These are phyloP conservation scores for Heliamphora exappendiculata DNA, from an alignment of 148 eudicot species.

Conservation along the genomic window DNA sequence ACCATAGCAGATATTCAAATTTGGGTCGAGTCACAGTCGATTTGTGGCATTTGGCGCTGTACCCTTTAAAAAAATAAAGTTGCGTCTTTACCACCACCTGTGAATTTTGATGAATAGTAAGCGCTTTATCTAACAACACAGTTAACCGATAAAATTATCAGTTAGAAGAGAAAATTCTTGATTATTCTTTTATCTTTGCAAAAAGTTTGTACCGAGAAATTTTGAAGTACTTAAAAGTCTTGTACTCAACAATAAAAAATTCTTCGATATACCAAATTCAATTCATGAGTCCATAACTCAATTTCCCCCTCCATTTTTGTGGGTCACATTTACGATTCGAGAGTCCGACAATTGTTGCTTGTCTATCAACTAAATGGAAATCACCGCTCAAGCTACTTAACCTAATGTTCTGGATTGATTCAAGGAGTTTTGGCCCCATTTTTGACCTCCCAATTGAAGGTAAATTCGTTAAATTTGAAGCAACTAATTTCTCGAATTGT, in stretches of 20 bases:
- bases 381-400: slow-evolving; percentile 58
- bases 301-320: slow-evolving; percentile 29
- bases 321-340: slow-evolving; percentile 39
- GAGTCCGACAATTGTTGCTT: slow-evolving; percentile 29
- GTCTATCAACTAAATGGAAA: slow-evolving; percentile 34
- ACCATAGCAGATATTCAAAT: no score
- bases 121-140: no score
- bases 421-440: slow-evolving; percentile 35
- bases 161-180: no score
- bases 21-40: no score
- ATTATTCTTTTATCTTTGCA: no score
- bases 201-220: no score
- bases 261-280: slow-evolving; percentile 31
- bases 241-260: not conserved
- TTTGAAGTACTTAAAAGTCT: no score
- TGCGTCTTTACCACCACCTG: no score
- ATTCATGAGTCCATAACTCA: slow-evolving; percentile 51
- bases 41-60: no score
- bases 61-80: no score
- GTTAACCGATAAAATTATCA: no score
- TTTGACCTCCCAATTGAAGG: slow-evolving; percentile 36
- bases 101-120: no score
- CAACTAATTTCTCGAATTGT: slow-evolving; percentile 15
- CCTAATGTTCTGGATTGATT: slow-evolving; percentile 20
- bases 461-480: slow-evolving; percentile 24